Evolutionary conservation across 176 grass and related monocot species (phyloP).

Genomic region (Echinochloa phyllopogon): DNA sequence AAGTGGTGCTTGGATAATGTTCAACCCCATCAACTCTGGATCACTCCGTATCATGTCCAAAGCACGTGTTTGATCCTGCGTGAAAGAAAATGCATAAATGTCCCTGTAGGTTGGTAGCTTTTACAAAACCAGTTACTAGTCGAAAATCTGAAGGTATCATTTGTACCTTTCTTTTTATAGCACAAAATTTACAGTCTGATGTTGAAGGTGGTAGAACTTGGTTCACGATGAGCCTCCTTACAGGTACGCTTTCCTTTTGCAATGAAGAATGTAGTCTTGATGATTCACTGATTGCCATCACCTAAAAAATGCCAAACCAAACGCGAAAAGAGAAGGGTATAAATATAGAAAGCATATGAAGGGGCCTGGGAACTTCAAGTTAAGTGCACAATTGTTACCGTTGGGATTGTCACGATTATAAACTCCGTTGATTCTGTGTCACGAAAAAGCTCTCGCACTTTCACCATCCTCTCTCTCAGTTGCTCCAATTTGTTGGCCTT

Average conservation of each 20-base stretch:
- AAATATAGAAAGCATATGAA: neutral
- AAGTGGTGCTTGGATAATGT: slow-evolving; percentile 82
- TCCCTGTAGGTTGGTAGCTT: neutral
- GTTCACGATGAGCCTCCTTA: slow-evolving; percentile 88
- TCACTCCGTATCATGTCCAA: slow-evolving; percentile 86
- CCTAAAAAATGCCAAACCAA: slow-evolving; percentile 51
- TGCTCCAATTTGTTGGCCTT: slow-evolving; percentile 91
- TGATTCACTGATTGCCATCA: slow-evolving; percentile 94
- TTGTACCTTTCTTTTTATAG: slow-evolving; percentile 98
- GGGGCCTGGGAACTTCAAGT: neutral
- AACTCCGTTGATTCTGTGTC: slow-evolving; percentile 89
- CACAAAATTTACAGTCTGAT: slow-evolving; percentile 95
- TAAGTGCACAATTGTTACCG: slow-evolving; percentile 51
- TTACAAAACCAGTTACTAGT: slow-evolving; percentile 8
- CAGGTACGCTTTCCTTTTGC: slow-evolving; percentile 91
- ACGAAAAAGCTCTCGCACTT: slow-evolving; percentile 91
- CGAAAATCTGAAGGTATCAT: neutral
- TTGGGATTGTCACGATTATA: slow-evolving; percentile 97
- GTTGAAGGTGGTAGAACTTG: slow-evolving; percentile 89
- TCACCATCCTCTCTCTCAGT: slow-evolving; percentile 88
- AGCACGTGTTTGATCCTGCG: slow-evolving; percentile 90
- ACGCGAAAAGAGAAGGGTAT: neutral
- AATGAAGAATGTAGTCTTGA: slow-evolving; percentile 79
- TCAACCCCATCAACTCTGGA: slow-evolving; percentile 70
- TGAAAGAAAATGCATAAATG: slow-evolving; percentile 32